Conservation (phyloP, 176 grass and related monocot genomes). For the Raddia distichophylla region DNA sequence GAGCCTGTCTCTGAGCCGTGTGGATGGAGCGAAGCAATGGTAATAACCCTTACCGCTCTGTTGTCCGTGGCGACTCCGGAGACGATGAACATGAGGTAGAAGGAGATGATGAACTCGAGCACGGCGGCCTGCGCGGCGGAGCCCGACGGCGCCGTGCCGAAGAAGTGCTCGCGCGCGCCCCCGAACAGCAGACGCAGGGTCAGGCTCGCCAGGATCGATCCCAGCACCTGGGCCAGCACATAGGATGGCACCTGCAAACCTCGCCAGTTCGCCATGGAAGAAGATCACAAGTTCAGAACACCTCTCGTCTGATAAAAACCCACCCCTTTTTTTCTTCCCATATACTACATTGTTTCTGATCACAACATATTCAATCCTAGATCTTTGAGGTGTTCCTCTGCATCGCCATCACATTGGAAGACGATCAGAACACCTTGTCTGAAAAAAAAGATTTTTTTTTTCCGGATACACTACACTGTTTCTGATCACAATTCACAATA, state of each 20-base stretch:
- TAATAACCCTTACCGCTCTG: conserved; percentile 54
- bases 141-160: conserved; percentile 63
- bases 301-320: too few relatives aligned
- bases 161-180: conserved; percentile 52
- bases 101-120: conserved; percentile 83
- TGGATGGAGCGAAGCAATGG: neutral
- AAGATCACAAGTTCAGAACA: neutral
- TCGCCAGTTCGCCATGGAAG: neutral
- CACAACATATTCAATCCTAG: neutral
- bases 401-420: neutral
- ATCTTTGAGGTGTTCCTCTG: neutral
- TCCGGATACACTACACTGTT: neutral
- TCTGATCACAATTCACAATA: neutral
- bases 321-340: neutral
- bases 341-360: neutral
- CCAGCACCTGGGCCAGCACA: conserved; percentile 58
- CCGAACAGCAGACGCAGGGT: conserved; percentile 71
- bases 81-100: conserved; percentile 93
- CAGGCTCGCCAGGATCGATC: conserved; percentile 61
- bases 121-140: conserved; percentile 61
- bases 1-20: neutral
- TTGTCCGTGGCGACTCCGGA: conserved; percentile 90
- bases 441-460: neutral
- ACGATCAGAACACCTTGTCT: neutral
- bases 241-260: conserved; percentile 67